A percentile compares a stretch with the other conserved stretches of the same genome.
phyloP scores from a whole-genome alignment of 257 asterid genomes.

The Anisodus acutangulus region DNA sequence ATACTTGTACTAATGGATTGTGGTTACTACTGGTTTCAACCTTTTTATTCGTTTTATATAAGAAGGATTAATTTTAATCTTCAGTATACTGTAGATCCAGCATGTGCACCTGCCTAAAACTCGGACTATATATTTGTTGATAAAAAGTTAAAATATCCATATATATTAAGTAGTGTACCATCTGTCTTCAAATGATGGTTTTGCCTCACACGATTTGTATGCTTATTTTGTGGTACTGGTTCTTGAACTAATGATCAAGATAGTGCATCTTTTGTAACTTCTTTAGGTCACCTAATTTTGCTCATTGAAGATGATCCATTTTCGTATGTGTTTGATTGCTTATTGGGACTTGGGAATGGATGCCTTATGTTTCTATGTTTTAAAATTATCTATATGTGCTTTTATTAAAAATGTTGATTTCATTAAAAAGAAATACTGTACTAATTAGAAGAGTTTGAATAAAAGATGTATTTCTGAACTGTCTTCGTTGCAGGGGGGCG shows the following conservation, averaged over 20 bases:
- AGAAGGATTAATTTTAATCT: neutral
- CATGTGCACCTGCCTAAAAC: neutral
- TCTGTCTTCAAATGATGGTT: neutral
- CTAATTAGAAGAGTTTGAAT: neutral
- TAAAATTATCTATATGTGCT: neutral
- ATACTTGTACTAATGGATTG: neutral
- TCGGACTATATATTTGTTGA: neutral
- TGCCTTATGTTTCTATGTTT: neutral
- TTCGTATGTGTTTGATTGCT: constrained; percentile 10
- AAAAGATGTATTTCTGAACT: constrained; percentile 26
- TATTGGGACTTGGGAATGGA: neutral
- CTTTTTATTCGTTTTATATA: neutral
- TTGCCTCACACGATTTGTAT: neutral
- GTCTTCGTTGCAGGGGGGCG: constrained; percentile 59
- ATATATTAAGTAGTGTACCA: neutral
- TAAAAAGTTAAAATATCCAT: neutral
- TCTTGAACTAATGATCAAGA: neutral
- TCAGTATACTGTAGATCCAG: neutral
- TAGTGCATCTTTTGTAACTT: neutral
- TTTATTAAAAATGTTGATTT: neutral
- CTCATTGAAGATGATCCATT: neutral
- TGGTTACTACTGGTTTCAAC: neutral
- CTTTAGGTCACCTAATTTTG: neutral
- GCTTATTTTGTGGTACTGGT: neutral
- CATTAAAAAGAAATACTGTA: neutral